Evolutionary conservation across 192 early-diverging fungal species (phyloP).

Genomic region (Phycomyces blakesleeanus): DNA sequence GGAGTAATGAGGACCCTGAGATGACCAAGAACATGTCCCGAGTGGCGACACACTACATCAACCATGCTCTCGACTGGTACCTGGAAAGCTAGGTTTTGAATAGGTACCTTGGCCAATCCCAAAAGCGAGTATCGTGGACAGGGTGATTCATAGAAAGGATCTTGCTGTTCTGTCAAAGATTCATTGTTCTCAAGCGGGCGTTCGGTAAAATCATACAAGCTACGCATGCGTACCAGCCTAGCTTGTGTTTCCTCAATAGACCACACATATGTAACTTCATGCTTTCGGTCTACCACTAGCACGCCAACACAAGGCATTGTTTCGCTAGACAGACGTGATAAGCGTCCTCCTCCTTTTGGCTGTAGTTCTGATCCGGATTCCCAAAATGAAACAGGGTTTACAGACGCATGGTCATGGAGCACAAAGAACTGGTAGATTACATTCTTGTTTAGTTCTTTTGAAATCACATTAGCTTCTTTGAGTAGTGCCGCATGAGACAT

Average conservation of each 20-base stretch:
- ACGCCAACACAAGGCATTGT: slow-evolving; percentile 50
- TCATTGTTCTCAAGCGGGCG: slow-evolving; percentile 45
- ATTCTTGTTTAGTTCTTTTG: slow-evolving; percentile 75
- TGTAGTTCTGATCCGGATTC: slow-evolving; percentile 40
- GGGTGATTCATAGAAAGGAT: slow-evolving; percentile 57
- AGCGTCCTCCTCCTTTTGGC: neutral
- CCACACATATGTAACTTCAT: slow-evolving; percentile 57
- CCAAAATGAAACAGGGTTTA: slow-evolving; percentile 45
- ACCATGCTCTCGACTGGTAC: slow-evolving; percentile 36
- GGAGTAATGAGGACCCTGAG: slow-evolving; percentile 42
- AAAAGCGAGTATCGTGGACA: slow-evolving; percentile 47
- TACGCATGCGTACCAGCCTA: slow-evolving; percentile 67
- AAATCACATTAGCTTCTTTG: slow-evolving; percentile 88
- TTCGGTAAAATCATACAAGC: slow-evolving; percentile 55
- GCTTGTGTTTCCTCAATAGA: slow-evolving; percentile 52
- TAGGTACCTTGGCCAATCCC: slow-evolving; percentile 39
- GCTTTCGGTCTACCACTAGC: slow-evolving; percentile 50
- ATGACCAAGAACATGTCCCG: slow-evolving; percentile 38
- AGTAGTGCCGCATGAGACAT: slow-evolving; percentile 63
- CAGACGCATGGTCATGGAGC: slow-evolving; percentile 49
- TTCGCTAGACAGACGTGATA: neutral
- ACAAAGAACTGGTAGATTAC: slow-evolving; percentile 81
- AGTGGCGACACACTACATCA: slow-evolving; percentile 38
- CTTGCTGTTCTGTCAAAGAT: slow-evolving; percentile 51
- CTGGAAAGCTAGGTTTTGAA: slow-evolving; percentile 43